phyloP scores from a whole-genome alignment of 1,139 yeast species.

The Kodamaea anthophila region DNA sequence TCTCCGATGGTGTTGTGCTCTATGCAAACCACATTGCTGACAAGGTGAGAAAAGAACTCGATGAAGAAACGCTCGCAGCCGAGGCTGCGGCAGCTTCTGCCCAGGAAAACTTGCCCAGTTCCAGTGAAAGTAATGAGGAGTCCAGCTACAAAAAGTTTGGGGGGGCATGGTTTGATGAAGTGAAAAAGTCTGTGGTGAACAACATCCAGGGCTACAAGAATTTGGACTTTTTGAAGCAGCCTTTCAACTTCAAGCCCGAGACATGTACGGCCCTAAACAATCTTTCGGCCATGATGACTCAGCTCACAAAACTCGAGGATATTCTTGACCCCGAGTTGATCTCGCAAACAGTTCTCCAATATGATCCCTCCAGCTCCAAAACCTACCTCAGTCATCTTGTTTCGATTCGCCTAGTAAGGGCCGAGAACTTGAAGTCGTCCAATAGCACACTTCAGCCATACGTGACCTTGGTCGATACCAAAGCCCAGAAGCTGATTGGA shows the following conservation, averaged over 20 bases:
- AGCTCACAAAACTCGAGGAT: constrained; percentile 56
- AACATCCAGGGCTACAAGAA: constrained; percentile 37
- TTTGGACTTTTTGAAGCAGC: constrained; percentile 37
- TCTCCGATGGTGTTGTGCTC: constrained; percentile 53
- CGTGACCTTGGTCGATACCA: constrained; percentile 61
- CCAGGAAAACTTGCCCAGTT: background rate
- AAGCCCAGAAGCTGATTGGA: constrained; percentile 53
- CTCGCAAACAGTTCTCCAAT: constrained; percentile 38
- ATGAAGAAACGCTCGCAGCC: constrained; percentile 21
- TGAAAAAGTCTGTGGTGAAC: constrained; percentile 39
- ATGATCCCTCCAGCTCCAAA: constrained; percentile 25
- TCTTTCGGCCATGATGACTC: constrained; percentile 53
- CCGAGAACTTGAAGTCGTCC: constrained; percentile 57
- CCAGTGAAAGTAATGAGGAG: constrained; percentile 18
- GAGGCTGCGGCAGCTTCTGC: constrained; percentile 5
- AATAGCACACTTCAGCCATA: constrained; percentile 53
- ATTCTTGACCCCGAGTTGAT: constrained; percentile 57
- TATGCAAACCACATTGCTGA: constrained; percentile 47
- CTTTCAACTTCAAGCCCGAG: constrained; percentile 55
- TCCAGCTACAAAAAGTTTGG: constrained; percentile 19
- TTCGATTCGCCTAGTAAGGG: constrained; percentile 60
- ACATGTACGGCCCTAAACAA: constrained; percentile 78
- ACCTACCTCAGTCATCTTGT: constrained; percentile 50
- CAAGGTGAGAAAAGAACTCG: constrained; percentile 45
- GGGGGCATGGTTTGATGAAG: constrained; percentile 38